Percentiles rank a stretch among this genome's conserved stretches.
phyloP scores from a whole-genome alignment of 1,139 yeast genomes.

The Ogataea hybrid region DNA sequence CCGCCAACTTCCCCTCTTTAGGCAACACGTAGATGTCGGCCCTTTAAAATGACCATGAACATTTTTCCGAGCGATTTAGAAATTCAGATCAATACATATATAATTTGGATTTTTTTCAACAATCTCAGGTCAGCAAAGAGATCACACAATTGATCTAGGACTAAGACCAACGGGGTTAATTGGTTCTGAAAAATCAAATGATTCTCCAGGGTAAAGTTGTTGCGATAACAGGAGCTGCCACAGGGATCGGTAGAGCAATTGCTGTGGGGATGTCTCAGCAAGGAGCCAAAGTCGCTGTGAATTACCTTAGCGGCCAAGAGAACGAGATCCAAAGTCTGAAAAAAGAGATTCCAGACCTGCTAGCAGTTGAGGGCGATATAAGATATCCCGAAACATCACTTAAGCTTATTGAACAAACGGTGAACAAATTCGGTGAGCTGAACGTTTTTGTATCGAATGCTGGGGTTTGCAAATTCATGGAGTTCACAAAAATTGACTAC shows the following conservation, averaged over 20 bases:
- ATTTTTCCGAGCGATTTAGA: slow-evolving; percentile 3
- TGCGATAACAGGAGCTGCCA: slow-evolving; percentile 40
- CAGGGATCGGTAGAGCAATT: slow-evolving; percentile 18
- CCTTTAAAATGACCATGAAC: background rate
- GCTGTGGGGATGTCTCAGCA: slow-evolving; percentile 13
- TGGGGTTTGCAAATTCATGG: slow-evolving; percentile 40
- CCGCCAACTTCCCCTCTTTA: background rate
- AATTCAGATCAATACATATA: background rate
- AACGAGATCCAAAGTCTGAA: slow-evolving; percentile 8
- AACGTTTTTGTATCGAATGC: slow-evolving; percentile 47
- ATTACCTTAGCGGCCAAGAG: slow-evolving; percentile 12
- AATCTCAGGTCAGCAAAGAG: background rate
- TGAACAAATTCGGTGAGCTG: slow-evolving; percentile 39
- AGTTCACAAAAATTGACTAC: slow-evolving; percentile 37
- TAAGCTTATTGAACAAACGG: slow-evolving; percentile 36
- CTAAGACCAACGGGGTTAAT: no score
- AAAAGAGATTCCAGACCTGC: slow-evolving; percentile 24
- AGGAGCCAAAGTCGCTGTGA: slow-evolving; percentile 16
- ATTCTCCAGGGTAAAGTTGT: slow-evolving; percentile 32
- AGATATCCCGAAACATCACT: slow-evolving; percentile 38
- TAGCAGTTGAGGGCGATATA: slow-evolving; percentile 44
- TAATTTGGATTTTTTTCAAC: background rate
- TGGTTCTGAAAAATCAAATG: slow-evolving; percentile 2
- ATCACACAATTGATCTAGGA: background rate
- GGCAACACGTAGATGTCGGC: background rate